phyloP scores from a whole-genome alignment of 2,329 filamentous ascomycete genomes.

The Microcyclosporella mali region DNA sequence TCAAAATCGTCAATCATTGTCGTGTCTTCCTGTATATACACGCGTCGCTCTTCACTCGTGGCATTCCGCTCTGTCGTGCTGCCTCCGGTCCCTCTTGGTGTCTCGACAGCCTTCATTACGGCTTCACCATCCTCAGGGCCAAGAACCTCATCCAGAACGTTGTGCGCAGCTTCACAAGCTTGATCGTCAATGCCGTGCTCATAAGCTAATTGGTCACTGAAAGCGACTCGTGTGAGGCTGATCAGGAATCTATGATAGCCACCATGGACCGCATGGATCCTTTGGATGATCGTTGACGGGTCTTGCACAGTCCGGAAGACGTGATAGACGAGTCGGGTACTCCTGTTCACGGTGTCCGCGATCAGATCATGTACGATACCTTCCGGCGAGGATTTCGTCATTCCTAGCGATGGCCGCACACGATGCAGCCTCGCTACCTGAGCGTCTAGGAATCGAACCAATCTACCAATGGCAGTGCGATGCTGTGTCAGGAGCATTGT shows the following conservation, averaged over 20 bases:
- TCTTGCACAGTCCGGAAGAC: constrained; percentile 53
- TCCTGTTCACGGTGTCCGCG: constrained; percentile 51
- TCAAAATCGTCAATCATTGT: constrained; percentile 21
- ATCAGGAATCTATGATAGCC: constrained; percentile 78
- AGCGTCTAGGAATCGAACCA: constrained; percentile 70
- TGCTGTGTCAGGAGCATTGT: constrained; percentile 61
- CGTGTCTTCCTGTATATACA: constrained; percentile 10
- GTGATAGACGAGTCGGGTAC: constrained; percentile 56
- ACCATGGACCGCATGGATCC: constrained; percentile 63
- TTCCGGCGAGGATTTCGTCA: constrained; percentile 1
- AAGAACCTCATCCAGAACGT: constrained; percentile 71
- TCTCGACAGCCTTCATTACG: constrained; percentile 43
- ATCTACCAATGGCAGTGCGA: constrained; percentile 62
- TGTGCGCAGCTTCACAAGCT: constrained; percentile 73
- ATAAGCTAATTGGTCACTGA: constrained; percentile 70
- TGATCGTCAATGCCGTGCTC: constrained; percentile 72
- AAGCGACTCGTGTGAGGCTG: constrained; percentile 74
- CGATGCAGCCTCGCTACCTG: constrained; percentile 58
- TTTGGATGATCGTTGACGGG: constrained; percentile 60
- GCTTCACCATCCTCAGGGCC: constrained; percentile 72
- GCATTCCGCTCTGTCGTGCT: constrained; percentile 11
- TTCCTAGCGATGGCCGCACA: constrained; percentile 21
- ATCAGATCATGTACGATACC: constrained; percentile 33
- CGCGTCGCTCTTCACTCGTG: constrained; percentile 1
- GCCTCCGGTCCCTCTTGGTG: constrained; percentile 23